phyloP scores from a whole-genome alignment of 2,329 filamentous ascomycete species.

The Cordyceps cateniannulata region DNA sequence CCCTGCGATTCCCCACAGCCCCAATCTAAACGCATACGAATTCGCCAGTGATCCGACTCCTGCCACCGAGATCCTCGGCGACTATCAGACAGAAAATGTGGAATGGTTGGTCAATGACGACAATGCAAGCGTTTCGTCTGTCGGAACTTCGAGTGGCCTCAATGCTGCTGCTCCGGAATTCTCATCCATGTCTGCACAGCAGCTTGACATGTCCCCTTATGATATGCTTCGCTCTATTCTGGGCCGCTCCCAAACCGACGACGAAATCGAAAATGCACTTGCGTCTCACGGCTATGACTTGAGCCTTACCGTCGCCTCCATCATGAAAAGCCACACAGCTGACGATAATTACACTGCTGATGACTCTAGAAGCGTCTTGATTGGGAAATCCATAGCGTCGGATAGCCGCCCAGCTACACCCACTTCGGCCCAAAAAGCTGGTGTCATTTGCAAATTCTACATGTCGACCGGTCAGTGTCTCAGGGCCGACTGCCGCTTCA shows the following conservation, averaged over 20 bases:
- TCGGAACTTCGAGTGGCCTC: constrained; percentile 61
- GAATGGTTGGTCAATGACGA: constrained; percentile 96
- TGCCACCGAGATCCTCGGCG: constrained; percentile 78
- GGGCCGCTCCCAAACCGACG: constrained; percentile 80
- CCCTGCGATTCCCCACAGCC: constrained; percentile 87
- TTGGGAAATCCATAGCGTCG: constrained; percentile 83
- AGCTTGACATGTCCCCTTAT: constrained; percentile 92
- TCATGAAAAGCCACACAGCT: constrained; percentile 67
- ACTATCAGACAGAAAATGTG: constrained; percentile 88
- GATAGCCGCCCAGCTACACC: constrained; percentile 72
- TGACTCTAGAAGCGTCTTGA: constrained; percentile 63
- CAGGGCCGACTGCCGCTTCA: constrained; percentile 92
- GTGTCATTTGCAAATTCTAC: constrained; percentile 96
- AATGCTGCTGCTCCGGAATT: constrained; percentile 80
- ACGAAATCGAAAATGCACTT: constrained; percentile 89
- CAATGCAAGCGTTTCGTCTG: constrained; percentile 72
- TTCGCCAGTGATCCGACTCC: constrained; percentile 78
- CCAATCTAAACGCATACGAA: constrained; percentile 89
- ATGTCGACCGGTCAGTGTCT: constrained; percentile 93
- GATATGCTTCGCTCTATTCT: constrained; percentile 96
- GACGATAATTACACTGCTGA: constrained; percentile 29
- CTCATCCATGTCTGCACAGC: constrained; percentile 49
- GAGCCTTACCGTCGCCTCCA: constrained; percentile 79
- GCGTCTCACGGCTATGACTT: constrained; percentile 88
- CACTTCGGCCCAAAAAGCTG: constrained; percentile 67